These are phyloP conservation scores for Phytophthora megakarya DNA, from an alignment of 352 stramenopile genomes.

Conservation along the genomic window DNA sequence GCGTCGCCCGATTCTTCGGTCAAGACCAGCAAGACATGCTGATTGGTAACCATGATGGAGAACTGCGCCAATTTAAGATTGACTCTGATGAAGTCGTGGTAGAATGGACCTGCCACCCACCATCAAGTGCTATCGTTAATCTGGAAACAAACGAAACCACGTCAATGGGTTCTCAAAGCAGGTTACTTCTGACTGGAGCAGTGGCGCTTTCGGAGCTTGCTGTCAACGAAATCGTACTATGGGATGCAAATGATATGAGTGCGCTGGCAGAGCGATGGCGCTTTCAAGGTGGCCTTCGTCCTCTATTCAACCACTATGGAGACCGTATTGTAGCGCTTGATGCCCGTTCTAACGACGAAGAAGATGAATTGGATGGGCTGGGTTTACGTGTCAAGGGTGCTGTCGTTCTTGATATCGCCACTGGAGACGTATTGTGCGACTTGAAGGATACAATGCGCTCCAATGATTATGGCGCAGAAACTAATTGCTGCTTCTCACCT, in stretches of 20 bases:
- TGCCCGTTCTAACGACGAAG: constrained; percentile 41
- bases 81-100: constrained; percentile 67
- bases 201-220: constrained; percentile 55
- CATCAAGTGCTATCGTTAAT: constrained; percentile 69
- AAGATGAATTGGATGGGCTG: constrained; percentile 37
- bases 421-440: constrained; percentile 60
- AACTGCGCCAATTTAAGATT: constrained; percentile 63
- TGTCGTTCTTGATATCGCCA: constrained; percentile 74
- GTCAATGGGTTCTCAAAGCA: constrained; percentile 53
- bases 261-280: constrained; percentile 61
- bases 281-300: constrained; percentile 58
- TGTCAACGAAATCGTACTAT: constrained; percentile 68
- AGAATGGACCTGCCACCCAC: constrained; percentile 75
- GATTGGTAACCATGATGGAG: constrained; percentile 78
- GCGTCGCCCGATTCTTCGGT: constrained; percentile 67
- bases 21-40: constrained; percentile 67
- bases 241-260: constrained; percentile 72
- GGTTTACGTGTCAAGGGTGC: constrained; percentile 47
- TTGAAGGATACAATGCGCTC: constrained; percentile 67
- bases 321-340: constrained; percentile 77
- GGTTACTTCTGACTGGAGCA: constrained; percentile 60
- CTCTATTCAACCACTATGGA: constrained; percentile 81
- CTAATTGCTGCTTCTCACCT: constrained; percentile 79
- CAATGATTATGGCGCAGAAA: constrained; percentile 78
- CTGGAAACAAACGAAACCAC: constrained; percentile 76